Evolutionary conservation across 2,329 filamentous ascomycete species (phyloP), one percentile per base, ranked within the genome.

Genomic region (Trichoderma citrinoviride): DNA sequence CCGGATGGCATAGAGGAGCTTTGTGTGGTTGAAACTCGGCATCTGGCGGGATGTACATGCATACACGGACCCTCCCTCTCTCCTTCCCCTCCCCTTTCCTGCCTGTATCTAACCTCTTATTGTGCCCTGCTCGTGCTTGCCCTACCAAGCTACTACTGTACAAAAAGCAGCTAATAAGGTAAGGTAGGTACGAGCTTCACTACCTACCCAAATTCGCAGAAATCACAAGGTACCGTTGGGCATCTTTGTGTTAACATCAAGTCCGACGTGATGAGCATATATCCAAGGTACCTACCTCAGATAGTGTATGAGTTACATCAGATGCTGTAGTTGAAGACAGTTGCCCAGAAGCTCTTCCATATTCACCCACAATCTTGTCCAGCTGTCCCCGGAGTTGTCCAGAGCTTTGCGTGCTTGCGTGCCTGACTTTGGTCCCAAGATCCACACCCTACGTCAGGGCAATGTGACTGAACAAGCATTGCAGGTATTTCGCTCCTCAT

Each of bases 361-460:
- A 37, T 29, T 29, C 27, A 29, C 27, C 7, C 27, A 29, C 27
- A 29, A 29, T 3, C 15, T 8, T 25, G 7, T 50, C 15, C 47
- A 1, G n/a, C 27, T n/a, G 15, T n/a, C 23, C 15, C 47, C 47
- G 23, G 23, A 21, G 23, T 3, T 3, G 25, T 5, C 14, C 25
- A 50, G 7, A 29, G 46, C 12, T 17, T 27, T 50, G 7, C 25
- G 7, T n/a, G 25, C 3, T 37, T 37, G 41, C 55, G 56, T 60
- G 56, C 56, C 56, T 60, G 56, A 49, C 56, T 47, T 52, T 19
- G 25, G 21, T n/a, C 29, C 21, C 56, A 50, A 41, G 40, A 27
- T 41, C 6, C 33, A 37, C 33, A 8, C 46, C 37, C 29, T 62
- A 62, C 58, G 58, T 62, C 58, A 62, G 58, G 43, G 43, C 56